Evolutionary conservation across 257 asterid species (phyloP), one percentile per base, ranked within the genome.

Genomic region (Scutellaria barbata): DNA sequence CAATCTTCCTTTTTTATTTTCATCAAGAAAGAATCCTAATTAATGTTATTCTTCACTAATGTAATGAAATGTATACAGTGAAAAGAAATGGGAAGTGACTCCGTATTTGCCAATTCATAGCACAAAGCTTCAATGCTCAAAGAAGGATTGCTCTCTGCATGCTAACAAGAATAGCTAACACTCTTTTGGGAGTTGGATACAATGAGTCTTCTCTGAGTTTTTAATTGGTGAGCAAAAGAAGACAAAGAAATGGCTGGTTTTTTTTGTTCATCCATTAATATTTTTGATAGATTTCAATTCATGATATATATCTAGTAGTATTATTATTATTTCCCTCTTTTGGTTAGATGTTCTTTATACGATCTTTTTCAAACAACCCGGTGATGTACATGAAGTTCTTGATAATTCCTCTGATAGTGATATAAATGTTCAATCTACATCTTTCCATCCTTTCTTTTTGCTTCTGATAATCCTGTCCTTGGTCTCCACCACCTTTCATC

Each of bases 81-180:
- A 22, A 22, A 22, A 22, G 25, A 22, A 22, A 22, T 22, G 25
- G 25, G 25, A 22, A 22, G 25, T 22, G 25, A 22, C 25, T 22
- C 25, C 25, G 2, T 22, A 22, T 22, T 22, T 52, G 14, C 18
- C 63, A 53, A 58, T 57, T 46, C 63, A 71, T 22, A 22, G 25
- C 25, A 22, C 25, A 22, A 22, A 22, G 25, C 25, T 22, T 22
- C 1, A 2, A 50, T 45, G 40, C 68, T 17, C 40, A 25, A 59
- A 13, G 62, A 22, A 22, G 25, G 82, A 61, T 37, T 60, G 67
- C 56, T 39, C 71, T 64, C 25, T 51, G 39, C 39, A 66, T 16
- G 40, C 78, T 73, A 54, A 64, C 80, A 65, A 62, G 58, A 64
- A 33, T 22, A 22, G 2, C 25, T 22, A 22, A 22, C 25, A 10